These are phyloP conservation scores for Isatis lusitanica DNA, from an alignment of 441 rosid species.

Conservation along the genomic window DNA sequence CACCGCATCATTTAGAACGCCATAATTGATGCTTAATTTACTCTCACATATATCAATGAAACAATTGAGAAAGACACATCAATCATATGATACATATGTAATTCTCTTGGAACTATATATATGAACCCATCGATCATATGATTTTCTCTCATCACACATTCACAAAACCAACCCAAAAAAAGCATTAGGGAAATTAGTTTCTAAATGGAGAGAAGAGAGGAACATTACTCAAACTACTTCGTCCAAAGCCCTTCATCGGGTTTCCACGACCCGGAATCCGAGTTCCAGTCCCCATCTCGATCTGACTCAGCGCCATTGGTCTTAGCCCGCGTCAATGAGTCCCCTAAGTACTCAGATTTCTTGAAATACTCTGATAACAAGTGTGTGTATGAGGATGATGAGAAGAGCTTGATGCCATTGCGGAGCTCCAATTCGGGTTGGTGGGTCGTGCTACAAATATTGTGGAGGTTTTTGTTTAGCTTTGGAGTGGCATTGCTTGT, in stretches of 20 bases:
- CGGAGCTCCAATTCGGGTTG: conserved; percentile 47
- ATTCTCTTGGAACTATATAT: conserved; percentile 17
- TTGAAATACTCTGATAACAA: conserved; percentile 50
- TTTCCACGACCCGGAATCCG: conserved; percentile 26
- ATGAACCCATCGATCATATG: conserved; percentile 15
- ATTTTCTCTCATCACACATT: background rate
- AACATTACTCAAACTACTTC: conserved; percentile 44
- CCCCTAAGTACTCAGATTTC: conserved; percentile 55
- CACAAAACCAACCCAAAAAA: background rate
- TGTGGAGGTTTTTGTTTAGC: conserved; percentile 76
- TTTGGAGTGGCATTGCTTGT: conserved; percentile 72
- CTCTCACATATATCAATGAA: conserved; percentile 4
- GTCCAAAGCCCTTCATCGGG: conserved; percentile 78
- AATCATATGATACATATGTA: conserved; percentile 21
- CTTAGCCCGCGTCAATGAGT: conserved; percentile 32
- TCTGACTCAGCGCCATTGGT: conserved; percentile 40
- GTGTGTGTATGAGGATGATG: conserved; percentile 45
- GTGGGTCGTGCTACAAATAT: conserved; percentile 65
- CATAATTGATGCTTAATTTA: conserved; percentile 24
- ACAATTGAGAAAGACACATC: background rate
- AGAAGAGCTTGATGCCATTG: conserved; percentile 53
- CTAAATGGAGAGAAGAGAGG: conserved; percentile 30
- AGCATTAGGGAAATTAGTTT: background rate
- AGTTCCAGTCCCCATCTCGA: conserved; percentile 45
- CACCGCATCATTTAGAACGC: conserved; percentile 5